A percentile compares a stretch with the other conserved stretches of the same genome.
phyloP scores from a whole-genome alignment of 768 basidiomycete genomes.

The Boletus barrowsii region DNA sequence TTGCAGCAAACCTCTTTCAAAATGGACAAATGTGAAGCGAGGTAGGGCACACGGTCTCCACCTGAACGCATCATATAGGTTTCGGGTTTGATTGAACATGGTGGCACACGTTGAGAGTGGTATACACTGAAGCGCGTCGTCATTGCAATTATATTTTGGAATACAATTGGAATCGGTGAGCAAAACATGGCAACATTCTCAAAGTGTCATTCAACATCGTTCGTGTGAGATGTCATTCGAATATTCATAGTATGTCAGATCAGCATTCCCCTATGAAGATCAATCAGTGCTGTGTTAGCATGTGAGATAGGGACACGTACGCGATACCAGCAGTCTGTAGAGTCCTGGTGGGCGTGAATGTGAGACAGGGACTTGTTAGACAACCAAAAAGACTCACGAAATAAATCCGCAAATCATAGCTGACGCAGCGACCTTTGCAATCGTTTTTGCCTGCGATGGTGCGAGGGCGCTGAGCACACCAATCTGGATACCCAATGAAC shows the following conservation, averaged over 20 bases:
- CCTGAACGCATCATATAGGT: not conserved
- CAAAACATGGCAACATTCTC: not conserved
- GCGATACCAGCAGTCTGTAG: constrained; percentile 60
- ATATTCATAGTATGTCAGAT: constrained; percentile 32
- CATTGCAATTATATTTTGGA: not conserved
- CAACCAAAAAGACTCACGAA: constrained; percentile 30
- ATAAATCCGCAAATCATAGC: constrained; percentile 73
- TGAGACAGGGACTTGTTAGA: not conserved
- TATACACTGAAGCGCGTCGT: not conserved
- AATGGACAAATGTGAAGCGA: not conserved
- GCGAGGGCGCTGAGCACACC: constrained; percentile 71
- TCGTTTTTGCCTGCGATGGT: constrained; percentile 64
- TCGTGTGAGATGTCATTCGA: not conserved
- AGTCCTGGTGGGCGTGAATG: constrained; percentile 29
- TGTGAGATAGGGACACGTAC: constrained; percentile 33
- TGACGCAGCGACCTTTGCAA: constrained; percentile 65
- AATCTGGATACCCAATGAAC: constrained; percentile 83
- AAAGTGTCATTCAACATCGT: not conserved
- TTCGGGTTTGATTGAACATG: not conserved
- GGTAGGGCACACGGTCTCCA: too few relatives aligned
- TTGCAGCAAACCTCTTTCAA: not conserved
- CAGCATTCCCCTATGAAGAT: constrained; percentile 44
- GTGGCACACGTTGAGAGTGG: not conserved
- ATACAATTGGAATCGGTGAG: not conserved
- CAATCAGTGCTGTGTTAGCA: constrained; percentile 4